Evolutionary conservation across 495 filamentous ascomycete species (phyloP).

Genomic region (Penicillium bovifimosum): DNA sequence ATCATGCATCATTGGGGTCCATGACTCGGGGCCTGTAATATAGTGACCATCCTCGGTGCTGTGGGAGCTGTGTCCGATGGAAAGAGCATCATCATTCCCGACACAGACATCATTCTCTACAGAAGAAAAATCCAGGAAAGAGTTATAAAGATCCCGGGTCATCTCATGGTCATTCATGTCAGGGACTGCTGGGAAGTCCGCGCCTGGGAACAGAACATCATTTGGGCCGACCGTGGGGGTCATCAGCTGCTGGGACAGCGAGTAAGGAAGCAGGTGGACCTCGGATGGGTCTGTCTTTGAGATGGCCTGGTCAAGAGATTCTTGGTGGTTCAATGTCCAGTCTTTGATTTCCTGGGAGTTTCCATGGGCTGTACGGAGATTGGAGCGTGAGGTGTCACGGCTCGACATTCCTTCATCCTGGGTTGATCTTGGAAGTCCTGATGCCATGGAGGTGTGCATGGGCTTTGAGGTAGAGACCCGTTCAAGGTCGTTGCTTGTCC

Average conservation of each 20-base stretch:
- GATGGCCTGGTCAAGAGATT: conserved; percentile 36
- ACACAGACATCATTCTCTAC: conserved; percentile 42
- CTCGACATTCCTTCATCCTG: conserved; percentile 47
- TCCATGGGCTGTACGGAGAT: conserved; percentile 34
- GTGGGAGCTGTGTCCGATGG: conserved; percentile 40
- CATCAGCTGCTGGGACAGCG: conserved; percentile 41
- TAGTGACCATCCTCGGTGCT: conserved; percentile 36
- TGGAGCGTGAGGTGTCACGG: conserved; percentile 43
- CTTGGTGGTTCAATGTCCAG: conserved; percentile 39
- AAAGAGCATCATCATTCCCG: conserved; percentile 39
- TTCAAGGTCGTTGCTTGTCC: conserved; percentile 34
- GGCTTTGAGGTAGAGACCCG: conserved; percentile 34
- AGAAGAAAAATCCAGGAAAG: conserved; percentile 40
- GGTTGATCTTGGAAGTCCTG: conserved; percentile 37
- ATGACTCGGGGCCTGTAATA: conserved; percentile 31
- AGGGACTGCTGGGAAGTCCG: conserved; percentile 39
- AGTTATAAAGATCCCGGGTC: conserved; percentile 37
- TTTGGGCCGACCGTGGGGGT: conserved; percentile 38
- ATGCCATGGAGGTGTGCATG: conserved; percentile 34
- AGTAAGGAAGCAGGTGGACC: conserved; percentile 46
- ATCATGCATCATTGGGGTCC: conserved; percentile 40
- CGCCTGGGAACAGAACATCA: conserved; percentile 43
- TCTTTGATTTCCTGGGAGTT: conserved; percentile 35
- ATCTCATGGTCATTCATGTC: conserved; percentile 39
- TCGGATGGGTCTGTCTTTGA: conserved; percentile 39